These are phyloP conservation scores for Betula pendula DNA, from an alignment of 306 rosid species.

Conservation along the genomic window DNA sequence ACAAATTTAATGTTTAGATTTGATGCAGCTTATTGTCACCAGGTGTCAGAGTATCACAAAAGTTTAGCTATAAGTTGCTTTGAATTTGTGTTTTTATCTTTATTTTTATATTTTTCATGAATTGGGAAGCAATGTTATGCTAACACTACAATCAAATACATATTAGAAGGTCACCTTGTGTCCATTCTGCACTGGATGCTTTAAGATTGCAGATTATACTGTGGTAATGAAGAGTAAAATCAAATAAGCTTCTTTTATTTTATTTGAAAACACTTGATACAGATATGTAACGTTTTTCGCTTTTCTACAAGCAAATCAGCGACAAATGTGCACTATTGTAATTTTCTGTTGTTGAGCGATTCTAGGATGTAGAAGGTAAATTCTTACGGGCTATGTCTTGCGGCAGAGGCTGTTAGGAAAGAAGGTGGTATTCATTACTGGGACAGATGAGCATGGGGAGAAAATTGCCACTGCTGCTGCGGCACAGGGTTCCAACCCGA, in stretches of 20 bases:
- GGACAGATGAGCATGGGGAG: conserved; percentile 97
- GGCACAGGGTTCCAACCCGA: conserved; percentile 65
- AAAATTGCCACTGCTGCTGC: conserved; percentile 91
- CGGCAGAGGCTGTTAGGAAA: conserved; percentile 73
- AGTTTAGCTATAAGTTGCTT: too few species aligned
- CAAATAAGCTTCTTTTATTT: neutral
- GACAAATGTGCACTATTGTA: neutral
- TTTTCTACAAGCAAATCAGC: neutral
- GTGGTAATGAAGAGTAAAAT: neutral
- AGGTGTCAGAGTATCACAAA: neutral
- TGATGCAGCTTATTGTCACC: neutral
- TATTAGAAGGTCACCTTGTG: neutral
- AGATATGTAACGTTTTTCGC: neutral
- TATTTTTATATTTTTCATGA: neutral
- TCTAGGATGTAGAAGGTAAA: conserved; percentile 11
- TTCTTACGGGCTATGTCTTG: conserved; percentile 22
- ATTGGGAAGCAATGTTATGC: neutral
- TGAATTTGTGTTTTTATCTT: neutral
- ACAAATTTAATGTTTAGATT: neutral
- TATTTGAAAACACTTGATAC: neutral
- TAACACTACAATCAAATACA: neutral
- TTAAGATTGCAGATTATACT: neutral
- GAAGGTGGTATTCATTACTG: conserved; percentile 80
- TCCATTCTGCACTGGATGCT: too few species aligned
- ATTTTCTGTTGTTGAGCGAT: neutral